Base-by-base conservation (phyloP, 2,329 filamentous ascomycete genomes). In the Fusarium penzigii region DNA sequence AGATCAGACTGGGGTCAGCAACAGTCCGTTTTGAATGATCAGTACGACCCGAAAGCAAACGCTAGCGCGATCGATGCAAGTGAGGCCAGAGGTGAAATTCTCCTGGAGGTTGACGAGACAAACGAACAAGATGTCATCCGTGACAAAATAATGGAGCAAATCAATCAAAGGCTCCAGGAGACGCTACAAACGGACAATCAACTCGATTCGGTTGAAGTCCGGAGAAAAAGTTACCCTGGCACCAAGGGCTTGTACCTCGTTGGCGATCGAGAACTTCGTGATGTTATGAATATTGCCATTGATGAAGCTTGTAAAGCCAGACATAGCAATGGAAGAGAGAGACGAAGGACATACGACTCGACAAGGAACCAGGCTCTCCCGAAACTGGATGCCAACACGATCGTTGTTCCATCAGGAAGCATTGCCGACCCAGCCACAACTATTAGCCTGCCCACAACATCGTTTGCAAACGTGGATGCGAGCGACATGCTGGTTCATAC, bases 361-460 rank as follows among this genome's bases (percentile, higher is more conserved):
- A 41, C 49, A 17, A 45, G 48, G 20, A 48, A 41, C 44, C 51
- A 42, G 3, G 49, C 50, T 12, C 49, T 63, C 6, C 59, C 58
- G 32, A 62, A 51, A 8, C 48, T 66, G 4, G 56, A 67, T 10
- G 49, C 42, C 13, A 62, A 62, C 11, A 51, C 59, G 1, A 70
- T 72, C 32, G 51, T 61, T 13, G 59, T 64, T 6, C 61, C 59
- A 9, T 55, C 57, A 16, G 57, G 59, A 6, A 58, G 55, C 7
- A 42, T 50, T 10, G 64, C 63, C 14, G 68, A 70, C 40, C 66
- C 70, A 42, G 66, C 67, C 5, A 72, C 67, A 2, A 74, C 70
- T 1, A 65, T 73, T 40, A 72, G 59, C 51, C 17, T 67, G 20
- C 69, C 71, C 6, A 61, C 54, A 36, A 66, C 69, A 11, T 64